Evolutionary conservation across 2,329 filamentous ascomycete species (phyloP), one percentile per base, ranked within the genome.

Genomic region (Fusarium nisikadoi): DNA sequence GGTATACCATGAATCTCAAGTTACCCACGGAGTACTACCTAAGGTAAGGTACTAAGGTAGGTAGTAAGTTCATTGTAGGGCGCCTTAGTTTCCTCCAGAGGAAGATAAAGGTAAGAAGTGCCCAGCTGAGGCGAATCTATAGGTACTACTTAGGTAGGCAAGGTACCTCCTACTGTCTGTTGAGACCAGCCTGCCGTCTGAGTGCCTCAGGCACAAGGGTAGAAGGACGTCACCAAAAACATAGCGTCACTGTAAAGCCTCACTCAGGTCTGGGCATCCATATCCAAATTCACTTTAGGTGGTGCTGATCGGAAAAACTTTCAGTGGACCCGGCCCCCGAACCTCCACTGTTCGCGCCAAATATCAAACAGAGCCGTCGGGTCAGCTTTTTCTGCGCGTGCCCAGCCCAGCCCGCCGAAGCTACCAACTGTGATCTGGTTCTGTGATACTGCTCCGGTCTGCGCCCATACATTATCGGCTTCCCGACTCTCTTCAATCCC

Each of bases 381-480:
- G 76, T 75, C 78, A 77, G 77, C 77, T 77, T 80, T 80, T 77
- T 79, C 76, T 78, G 79, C 79, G 79, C 75, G 74, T 74, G 70
- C 72, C 71, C 76, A 78, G 61, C 39, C 62, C 62, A 65, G 76
- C 77, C 79, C 70, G 78, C 74, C 70, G 76, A 78, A 77, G 79
- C 76, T 78, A 71, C 62, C 60, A 59, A 55, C 50, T 65, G 63
- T 61, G 50, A 56, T 57, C 39, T 61, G 58, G 57, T 61, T 61
- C 39, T 53, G 54, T 74, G 70, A 75, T 76, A 73, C 72, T 57
- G 54, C 41, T 56, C 53, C 31, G 23, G 23, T 23, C 54, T 71
- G 75, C 78, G 77, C 74, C 75, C 74, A 76, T 76, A 77, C 79
- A 80, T 79, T 79, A 81, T 80, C 78, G 76, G 73, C 59, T 77